Base-by-base conservation (phyloP, 164 flowering plant species). In the Vitis riparia region DNA sequence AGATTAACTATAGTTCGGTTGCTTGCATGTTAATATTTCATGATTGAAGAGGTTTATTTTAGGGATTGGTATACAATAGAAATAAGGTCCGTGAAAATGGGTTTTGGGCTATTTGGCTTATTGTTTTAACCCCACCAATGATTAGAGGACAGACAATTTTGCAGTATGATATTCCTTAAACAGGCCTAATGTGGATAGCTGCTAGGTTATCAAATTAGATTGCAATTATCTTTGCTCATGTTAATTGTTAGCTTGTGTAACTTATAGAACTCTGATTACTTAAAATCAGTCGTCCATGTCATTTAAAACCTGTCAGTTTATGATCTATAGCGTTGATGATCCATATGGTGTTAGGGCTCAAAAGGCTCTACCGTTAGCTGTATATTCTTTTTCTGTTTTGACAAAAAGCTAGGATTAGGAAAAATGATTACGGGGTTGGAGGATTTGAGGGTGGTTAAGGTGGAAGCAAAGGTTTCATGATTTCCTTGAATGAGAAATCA, bases 21-120 rank as follows among this genome's bases (percentile, higher is more conserved):
- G 75, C 82, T 73, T 79, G 62, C 13, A n/a, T 51, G 49, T 62
- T 65, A 76, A 76, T 73, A 44, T 49, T 68, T 69, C 77, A 79
- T 79, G 75, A 79, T 79, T 73, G 63, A 50, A 50, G 15, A 37
- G 49, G 44, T 47, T 55, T 48, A 19, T 50, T 56, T 44, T 17
- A 56, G 55, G 55, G 37, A 6, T 32, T 32, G 44, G 44, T 32
- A 6, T 37, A 37, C 44, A 37, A 3, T 37, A 37, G 44, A 37
- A 6, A 59, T 37, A 59, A 29, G 9, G 44, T 59, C 47, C 8
- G 9, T 16, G 59, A 57, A 57, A 57, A 57, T 57, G 27, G n/a
- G 56, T 53, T 57, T 57, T 57, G 44, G 59, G 59, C 29, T 19
- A 4, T 17, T 57, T 57, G 27, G 8, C 11, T 16, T 57, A 8